Evolutionary conservation across 1,284 basidiomycete genomes (phyloP), one percentile per base, ranked within the genome.

Genomic region (Heliocybe sulcata): DNA sequence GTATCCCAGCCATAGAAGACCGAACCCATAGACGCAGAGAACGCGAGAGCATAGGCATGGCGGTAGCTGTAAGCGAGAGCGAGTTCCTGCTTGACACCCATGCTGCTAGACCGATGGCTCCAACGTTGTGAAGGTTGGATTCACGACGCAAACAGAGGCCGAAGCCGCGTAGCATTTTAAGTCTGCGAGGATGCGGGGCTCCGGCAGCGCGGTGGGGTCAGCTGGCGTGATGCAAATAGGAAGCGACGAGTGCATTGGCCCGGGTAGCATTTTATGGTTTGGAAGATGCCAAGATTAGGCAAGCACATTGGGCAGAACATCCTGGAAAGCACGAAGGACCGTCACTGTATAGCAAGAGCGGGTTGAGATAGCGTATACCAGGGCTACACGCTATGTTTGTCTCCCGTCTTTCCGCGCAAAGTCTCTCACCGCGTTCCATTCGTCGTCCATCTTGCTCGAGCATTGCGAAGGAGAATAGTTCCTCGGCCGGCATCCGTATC

Each of bases 1-100:
- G 69, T 73, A 42, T 67, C 60, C 64, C 63, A 64, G 26, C 62
- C 64, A 55, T 68, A 77, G 63, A 77, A 77, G 25, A 79, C 69
- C 45, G 74, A 76, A 1, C 77, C 78, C 70, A 77, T 70, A 0
- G 73, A 65, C 2, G 76, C 77, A 12, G 77, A 75, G 14, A 69
- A 52, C 6, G 78, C 69, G 27, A 79, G 67, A 2, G 67, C 54
- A 55, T 79, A 80, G 3, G 77, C 75, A 66, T 77, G 76, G 51
- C 73, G 69, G 59, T 74, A 69, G 47, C 62, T 66, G 16, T 58
- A 61, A 22, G 71, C 29, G 20, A 67, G 60, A 3, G 63, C 55
- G 19, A 73, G 55, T 31, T 59, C 58, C 1, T 56, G 52, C 53
- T 54, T 64, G 58, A 66, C 55, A 29, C 61, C 59, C 72, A 71